phyloP scores from a whole-genome alignment of 495 filamentous ascomycete genomes.

The Poronia punctata region DNA sequence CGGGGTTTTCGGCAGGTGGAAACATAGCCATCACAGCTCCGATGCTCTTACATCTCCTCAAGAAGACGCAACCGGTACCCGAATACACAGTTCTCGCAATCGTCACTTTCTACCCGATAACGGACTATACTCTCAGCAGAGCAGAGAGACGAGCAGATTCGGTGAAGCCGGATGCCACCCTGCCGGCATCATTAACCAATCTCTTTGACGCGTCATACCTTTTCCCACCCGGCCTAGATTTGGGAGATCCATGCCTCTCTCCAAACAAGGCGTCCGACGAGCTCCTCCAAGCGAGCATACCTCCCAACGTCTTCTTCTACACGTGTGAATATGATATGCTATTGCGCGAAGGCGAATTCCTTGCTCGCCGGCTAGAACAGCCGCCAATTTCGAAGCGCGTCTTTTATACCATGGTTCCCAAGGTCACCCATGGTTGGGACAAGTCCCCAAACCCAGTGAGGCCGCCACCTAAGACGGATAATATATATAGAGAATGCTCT shows the following conservation, averaged over 20 bases:
- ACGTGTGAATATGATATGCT: conserved; percentile 93
- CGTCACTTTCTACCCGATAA: conserved; percentile 76
- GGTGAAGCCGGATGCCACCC: conserved; percentile 60
- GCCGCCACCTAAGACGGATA: conserved; percentile 35
- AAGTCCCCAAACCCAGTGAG: conserved; percentile 73
- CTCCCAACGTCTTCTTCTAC: conserved; percentile 52
- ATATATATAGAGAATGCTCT: conserved; percentile 35
- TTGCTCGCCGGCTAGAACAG: conserved; percentile 52
- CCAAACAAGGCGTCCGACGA: conserved; percentile 34
- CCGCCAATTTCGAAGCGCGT: conserved; percentile 59
- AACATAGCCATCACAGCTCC: conserved; percentile 81
- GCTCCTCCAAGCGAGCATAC: conserved; percentile 35
- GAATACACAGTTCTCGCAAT: conserved; percentile 30
- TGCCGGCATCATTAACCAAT: conserved; percentile 65
- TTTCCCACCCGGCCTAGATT: conserved; percentile 35
- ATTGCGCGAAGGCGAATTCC: conserved; percentile 63
- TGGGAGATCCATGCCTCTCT: conserved; percentile 32
- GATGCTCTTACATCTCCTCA: conserved; percentile 48
- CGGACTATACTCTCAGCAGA: conserved; percentile 73
- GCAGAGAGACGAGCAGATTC: conserved; percentile 59
- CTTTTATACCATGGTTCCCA: conserved; percentile 61
- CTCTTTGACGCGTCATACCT: conserved; percentile 88
- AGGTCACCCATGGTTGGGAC: conserved; percentile 76
- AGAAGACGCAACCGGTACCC: conserved; percentile 16
- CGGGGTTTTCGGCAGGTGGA: conserved; percentile 81